Evolutionary conservation across 1,139 yeast species (phyloP), one percentile per base, ranked within the genome.

Genomic region (Candida dubliniensis): DNA sequence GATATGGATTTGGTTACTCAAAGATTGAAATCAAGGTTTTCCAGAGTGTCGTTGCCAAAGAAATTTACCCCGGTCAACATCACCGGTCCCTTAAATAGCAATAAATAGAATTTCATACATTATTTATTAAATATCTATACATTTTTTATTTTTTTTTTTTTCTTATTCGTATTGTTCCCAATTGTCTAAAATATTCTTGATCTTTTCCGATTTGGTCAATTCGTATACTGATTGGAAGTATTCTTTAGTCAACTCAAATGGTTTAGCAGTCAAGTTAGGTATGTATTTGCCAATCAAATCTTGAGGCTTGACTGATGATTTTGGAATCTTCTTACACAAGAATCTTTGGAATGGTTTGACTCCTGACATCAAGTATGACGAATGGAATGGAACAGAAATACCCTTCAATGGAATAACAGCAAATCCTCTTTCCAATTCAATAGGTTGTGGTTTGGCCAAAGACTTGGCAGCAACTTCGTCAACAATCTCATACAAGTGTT

Each of bases 321-420:
- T 88, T 54, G 96, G 87, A 62, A 93, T 87, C 82, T 93, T 93
- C 85, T 90, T 93, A 66, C 85, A 84, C 74, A 93, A 79, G 83
- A 93, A 95, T 74, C 93, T 87, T 78, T 93, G 91, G 90, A 93
- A 93, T 59, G 99, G 99, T 72, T 90, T 91, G 52, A 93, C 99
- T 71, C 99, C 99, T 50, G 95, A 87, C 79, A 93, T 87, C 75
- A 93, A 80, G 76, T 95, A 93, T 31, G 96, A 86, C 36, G 97
- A 90, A 73, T 95, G 99, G 97, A 93, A 93, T 50, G 99, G 99
- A 62, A 93, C 99, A 25, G 96, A 89, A 57, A 93, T 93, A 58
- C 99, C 99, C 79, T 87, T 91, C 67, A 93, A 82, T 66, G 99
- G 99, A 58, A 93, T 93, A 60, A 95, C 95, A 40, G 99, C 98